Conservation (phyloP, 495 filamentous ascomycete genomes). For the Podospora tetraspora region DNA sequence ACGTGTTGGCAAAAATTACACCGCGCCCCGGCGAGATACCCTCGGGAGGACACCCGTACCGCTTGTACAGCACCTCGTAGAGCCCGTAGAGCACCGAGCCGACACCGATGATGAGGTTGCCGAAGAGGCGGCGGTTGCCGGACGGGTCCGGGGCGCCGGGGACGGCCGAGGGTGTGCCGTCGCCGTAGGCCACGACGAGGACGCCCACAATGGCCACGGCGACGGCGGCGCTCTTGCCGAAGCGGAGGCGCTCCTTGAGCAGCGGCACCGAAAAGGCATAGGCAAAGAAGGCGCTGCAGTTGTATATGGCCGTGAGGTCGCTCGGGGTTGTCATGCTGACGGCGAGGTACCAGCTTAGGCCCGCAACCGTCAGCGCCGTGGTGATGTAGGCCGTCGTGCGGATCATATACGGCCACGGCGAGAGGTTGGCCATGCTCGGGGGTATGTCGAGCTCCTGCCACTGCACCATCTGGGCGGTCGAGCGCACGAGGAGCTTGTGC, state of each 20-base stretch:
- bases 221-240: conserved; percentile 79
- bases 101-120: conserved; percentile 89
- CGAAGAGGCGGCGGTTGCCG: conserved; percentile 58
- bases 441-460: conserved; percentile 55
- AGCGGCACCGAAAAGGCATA: conserved; percentile 92
- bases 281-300: conserved; percentile 97
- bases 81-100: conserved; percentile 92
- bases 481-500: conserved; percentile 66
- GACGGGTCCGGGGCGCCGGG: conserved; percentile 36
- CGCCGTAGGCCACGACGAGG: conserved; percentile 87
- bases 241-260: conserved; percentile 71
- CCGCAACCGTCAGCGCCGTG: conserved; percentile 80
- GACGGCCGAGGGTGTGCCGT: conserved; percentile 27
- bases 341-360: conserved; percentile 92
- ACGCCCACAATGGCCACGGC: conserved; percentile 82
- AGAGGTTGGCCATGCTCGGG: conserved; percentile 24
- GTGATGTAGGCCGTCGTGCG: conserved; percentile 76
- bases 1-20: conserved; percentile 88
- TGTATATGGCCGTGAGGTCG: conserved; percentile 96
- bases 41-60: conserved; percentile 84
- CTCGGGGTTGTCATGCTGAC: conserved; percentile 87
- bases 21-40: conserved; percentile 72
- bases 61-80: conserved; percentile 96
- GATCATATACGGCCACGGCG: conserved; percentile 61
- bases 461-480: conserved; percentile 83